Evolutionary conservation across 1,284 basidiomycete species (phyloP).

Genomic region (Ganoderma lingzhi): DNA sequence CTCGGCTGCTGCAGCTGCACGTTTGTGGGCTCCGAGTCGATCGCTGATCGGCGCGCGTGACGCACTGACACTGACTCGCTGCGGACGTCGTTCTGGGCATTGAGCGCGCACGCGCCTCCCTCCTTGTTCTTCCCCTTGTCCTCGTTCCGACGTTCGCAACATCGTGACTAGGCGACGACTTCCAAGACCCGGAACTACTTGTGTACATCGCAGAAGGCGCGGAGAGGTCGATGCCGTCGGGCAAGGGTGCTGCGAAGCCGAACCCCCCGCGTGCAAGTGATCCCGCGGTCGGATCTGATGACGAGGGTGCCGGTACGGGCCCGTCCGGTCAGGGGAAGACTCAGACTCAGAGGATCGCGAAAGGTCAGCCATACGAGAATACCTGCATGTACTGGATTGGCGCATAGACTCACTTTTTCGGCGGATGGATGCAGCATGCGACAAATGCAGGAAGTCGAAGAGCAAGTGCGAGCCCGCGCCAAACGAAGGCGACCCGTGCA

Average conservation of each 20-base stretch:
- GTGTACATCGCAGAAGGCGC: background rate
- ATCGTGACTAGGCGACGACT: no score
- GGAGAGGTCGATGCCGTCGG: background rate
- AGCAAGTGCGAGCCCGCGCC: constrained; percentile 80
- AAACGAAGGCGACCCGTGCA: constrained; percentile 60
- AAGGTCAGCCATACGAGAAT: constrained; percentile 51
- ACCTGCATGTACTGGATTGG: constrained; percentile 7
- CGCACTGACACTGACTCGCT: background rate
- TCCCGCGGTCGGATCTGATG: constrained; percentile 14
- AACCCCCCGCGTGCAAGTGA: background rate
- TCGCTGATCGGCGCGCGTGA: background rate
- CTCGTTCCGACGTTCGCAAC: no score
- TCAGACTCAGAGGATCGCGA: constrained; percentile 56
- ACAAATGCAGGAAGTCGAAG: constrained; percentile 87
- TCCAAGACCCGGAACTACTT: background rate
- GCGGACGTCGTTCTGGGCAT: background rate
- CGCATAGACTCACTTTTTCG: background rate
- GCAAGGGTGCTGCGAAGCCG: background rate
- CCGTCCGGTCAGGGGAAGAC: constrained; percentile 18
- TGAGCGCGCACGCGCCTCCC: background rate
- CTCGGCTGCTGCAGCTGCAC: background rate
- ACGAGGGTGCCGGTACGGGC: constrained; percentile 12
- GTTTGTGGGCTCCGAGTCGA: background rate
- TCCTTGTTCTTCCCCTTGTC: no score
- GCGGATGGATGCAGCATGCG: constrained; percentile 63